Base-by-base conservation (phyloP, 768 basidiomycete species). In the Gloeopeniophorella convolvens region DNA sequence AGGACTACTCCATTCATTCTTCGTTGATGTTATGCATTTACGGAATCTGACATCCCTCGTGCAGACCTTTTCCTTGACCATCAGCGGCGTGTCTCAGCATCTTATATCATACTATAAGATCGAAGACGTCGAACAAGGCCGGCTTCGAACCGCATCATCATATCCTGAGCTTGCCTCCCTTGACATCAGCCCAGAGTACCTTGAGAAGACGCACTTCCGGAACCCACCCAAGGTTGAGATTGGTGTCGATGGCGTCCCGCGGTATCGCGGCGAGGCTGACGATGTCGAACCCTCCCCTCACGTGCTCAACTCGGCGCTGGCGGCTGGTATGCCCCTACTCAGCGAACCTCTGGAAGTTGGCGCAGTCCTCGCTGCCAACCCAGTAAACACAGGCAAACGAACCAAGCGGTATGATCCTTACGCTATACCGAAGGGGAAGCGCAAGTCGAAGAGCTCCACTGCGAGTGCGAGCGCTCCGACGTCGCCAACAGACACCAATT, bases 81-180 rank as follows among this genome's bases (percentile, higher is more conserved):
- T 93, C 51, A 76, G 75, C 48, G 89, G 89, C 21, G 85, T 86
- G 30, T 77, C 89, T 1, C 92, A 96, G 62, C 94, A 96, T 65
- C 77, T 96, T 48, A 89, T 97, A 43, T 93, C 91, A 4, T 97
- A 97, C 71, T 97, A 96, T 73, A 85, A 83, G 59, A 77, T 94
- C 45, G 85, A 89, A 54, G 95, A 98, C 64, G 91, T 96, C 24
- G 79, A 89, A 49, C 80, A 81, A 40, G 94, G 93, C 12, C 84
- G 90, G 26, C 79, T 98, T 11, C 83, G 91, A 30, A 77, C 87
- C 0, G 94, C 95, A 0, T 94, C 90, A 0, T 85, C 89, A 2
- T 72, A 94, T 0, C 87, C 90, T 0, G 92, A 97, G 65, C 76
- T 98, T 18, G 83, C 84, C 0, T 78, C 85, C 0, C 75, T 97